Base-by-base conservation (phyloP, 768 basidiomycete species). In the Leccinum uliginosum region DNA sequence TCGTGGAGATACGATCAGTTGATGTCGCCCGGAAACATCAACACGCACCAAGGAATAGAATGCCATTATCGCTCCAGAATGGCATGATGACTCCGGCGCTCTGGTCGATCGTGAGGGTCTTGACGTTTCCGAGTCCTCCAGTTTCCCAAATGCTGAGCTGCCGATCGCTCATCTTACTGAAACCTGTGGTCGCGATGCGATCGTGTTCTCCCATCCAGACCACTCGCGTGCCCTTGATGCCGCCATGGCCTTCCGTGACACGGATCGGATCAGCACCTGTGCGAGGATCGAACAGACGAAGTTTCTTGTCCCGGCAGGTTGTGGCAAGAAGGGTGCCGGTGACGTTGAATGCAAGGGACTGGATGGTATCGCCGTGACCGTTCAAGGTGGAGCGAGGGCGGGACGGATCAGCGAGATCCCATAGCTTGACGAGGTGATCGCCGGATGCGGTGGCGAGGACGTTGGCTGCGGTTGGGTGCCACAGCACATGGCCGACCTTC, bases 21-120 rank as follows among this genome's bases (percentile, higher is more conserved):
- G 54, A 24, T 34, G 48, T 51, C 40, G 57, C 51, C 8, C 1
- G 12, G 24, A 50, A 54, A 50, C 7, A 38, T 21, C 19, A 3
- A 48, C n/a, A 73, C 82, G 32, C 51, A 86, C 84, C 85, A 57
- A 92, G 78, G 82, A 93, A 92, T 44, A 94, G 75, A 53, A 97
- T 89, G 62, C 91, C 89, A 71, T 96, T 98, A 63, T 96, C 94
- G 43, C 83, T 86, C 86, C 92, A 98, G 84, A 97, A 97, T 2
- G 96, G 96, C 94, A 98, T 98, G 44, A 95, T 71, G 10, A 96
- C 92, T 38, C 96, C 96, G 51, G 94, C 85, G 38, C 87, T 87
- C 71, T 95, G 93, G 71, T 99, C 96, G 58, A 98, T 76, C 14
- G 78, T 79, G 53, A 85, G 75, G 56, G 83, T 91, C 76, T 93